These are phyloP conservation scores for Podospora australis DNA, from an alignment of 495 filamentous ascomycete species.

Conservation along the genomic window DNA sequence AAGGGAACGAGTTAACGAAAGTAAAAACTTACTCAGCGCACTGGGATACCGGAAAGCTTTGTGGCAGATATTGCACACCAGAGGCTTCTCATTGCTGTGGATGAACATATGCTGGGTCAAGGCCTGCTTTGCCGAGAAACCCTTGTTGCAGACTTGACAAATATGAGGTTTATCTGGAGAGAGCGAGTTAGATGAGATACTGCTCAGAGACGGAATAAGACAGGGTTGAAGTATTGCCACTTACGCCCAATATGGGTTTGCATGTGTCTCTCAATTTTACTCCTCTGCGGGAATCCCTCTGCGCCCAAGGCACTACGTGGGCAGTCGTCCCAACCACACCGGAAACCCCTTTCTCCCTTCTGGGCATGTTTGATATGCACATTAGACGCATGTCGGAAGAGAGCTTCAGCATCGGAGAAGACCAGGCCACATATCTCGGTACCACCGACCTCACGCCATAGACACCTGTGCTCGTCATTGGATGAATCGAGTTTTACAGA, in stretches of 20 bases:
- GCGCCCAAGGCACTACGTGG: constrained; percentile 33
- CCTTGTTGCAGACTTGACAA: constrained; percentile 47
- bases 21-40: constrained; percentile 43
- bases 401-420: constrained; percentile 22
- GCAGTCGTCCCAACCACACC: constrained; percentile 33
- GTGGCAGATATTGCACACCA: constrained; percentile 45
- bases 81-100: constrained; percentile 57
- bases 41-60: constrained; percentile 52
- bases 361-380: constrained; percentile 25
- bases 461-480: constrained; percentile 23
- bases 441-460: constrained; percentile 25
- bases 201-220: background rate
- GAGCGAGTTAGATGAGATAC: background rate
- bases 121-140: constrained; percentile 54
- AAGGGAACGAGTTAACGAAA: no score
- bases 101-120: constrained; percentile 55
- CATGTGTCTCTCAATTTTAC: constrained; percentile 58
- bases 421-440: constrained; percentile 18
- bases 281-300: constrained; percentile 47
- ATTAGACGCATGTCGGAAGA: constrained; percentile 25
- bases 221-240: constrained; percentile 20
- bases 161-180: constrained; percentile 49
- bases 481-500: constrained; percentile 2
- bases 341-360: constrained; percentile 28
- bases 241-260: constrained; percentile 57